Conservation (phyloP, 1,284 basidiomycete genomes). For the Apiotrichum montevideense region DNA sequence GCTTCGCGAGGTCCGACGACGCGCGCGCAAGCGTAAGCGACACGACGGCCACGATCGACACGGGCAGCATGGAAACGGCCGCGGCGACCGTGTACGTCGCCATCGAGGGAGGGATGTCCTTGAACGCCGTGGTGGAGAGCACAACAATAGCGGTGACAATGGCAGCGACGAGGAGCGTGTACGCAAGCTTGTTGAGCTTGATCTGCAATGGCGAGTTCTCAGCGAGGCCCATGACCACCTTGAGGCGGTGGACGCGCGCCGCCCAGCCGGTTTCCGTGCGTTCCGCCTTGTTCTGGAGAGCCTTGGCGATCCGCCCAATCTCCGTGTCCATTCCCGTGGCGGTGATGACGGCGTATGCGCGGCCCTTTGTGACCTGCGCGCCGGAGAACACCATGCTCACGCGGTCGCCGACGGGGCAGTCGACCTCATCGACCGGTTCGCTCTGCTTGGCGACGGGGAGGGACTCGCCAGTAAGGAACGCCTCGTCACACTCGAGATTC, state of each 20-base stretch:
- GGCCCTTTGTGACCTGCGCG: slow-evolving; percentile 60
- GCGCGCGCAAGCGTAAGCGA: slow-evolving; percentile 47
- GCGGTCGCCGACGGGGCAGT: slow-evolving; percentile 52
- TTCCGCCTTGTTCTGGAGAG: slow-evolving; percentile 47
- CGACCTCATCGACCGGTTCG: slow-evolving; percentile 46
- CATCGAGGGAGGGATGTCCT: slow-evolving; percentile 46
- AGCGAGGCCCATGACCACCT: slow-evolving; percentile 48
- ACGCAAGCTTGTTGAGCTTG: slow-evolving; percentile 58
- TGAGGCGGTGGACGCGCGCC: slow-evolving; percentile 41
- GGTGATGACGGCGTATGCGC: slow-evolving; percentile 56
- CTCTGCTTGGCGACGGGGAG: slow-evolving; percentile 59
- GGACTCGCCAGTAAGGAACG: slow-evolving; percentile 64
- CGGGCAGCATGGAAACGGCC: slow-evolving; percentile 53
- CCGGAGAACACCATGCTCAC: slow-evolving; percentile 52
- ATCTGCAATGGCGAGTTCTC: slow-evolving; percentile 58
- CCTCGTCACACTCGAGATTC: slow-evolving; percentile 59
- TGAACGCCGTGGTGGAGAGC: slow-evolving; percentile 55
- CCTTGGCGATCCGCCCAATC: slow-evolving; percentile 57
- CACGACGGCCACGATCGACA: slow-evolving; percentile 49
- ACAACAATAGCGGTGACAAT: slow-evolving; percentile 57
- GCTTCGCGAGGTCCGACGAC: slow-evolving; percentile 46
- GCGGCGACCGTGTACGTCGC: slow-evolving; percentile 51
- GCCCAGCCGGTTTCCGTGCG: slow-evolving; percentile 40
- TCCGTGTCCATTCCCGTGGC: slow-evolving; percentile 63
- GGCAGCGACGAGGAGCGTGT: slow-evolving; percentile 55